A percentile compares a stretch with the other conserved stretches of the same genome.
These are phyloP conservation scores for Xylaria venustula DNA, from an alignment of 495 filamentous ascomycete genomes.

Conservation along the genomic window DNA sequence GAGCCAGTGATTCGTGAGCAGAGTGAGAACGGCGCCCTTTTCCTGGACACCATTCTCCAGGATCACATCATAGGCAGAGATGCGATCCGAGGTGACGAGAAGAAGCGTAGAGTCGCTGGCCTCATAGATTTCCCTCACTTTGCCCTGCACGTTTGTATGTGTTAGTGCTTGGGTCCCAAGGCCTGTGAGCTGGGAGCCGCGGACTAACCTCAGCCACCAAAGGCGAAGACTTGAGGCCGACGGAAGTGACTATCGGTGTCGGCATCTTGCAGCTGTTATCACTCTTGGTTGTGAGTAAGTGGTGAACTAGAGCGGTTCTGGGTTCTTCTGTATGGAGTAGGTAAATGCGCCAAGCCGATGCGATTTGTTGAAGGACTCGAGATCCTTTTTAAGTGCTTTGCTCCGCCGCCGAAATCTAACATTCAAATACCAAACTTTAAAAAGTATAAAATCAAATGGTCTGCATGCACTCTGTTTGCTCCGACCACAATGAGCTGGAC, in stretches of 20 bases:
- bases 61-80: constrained; percentile 93
- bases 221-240: constrained; percentile 7
- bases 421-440: not conserved
- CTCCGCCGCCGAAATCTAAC: not conserved
- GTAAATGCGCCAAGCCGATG: not conserved
- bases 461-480: not conserved
- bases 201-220: constrained; percentile 13
- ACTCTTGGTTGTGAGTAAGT: not conserved
- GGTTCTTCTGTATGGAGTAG: no score
- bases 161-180: not conserved
- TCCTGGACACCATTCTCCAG: constrained; percentile 83
- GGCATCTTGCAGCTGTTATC: constrained; percentile 3
- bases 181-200: not conserved
- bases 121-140: constrained; percentile 81
- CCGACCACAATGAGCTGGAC: not conserved
- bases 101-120: constrained; percentile 74
- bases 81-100: constrained; percentile 87
- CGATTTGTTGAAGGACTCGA: no score
- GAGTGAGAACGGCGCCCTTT: constrained; percentile 83
- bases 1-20: constrained; percentile 86
- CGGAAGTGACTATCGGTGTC: constrained; percentile 8
- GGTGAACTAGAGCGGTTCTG: not conserved
- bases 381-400: not conserved
- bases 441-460: not conserved
- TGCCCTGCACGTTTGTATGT: constrained; percentile 42